phyloP scores from a whole-genome alignment of 148 eudicot genomes.

The Rhododendron mucronatum region DNA sequence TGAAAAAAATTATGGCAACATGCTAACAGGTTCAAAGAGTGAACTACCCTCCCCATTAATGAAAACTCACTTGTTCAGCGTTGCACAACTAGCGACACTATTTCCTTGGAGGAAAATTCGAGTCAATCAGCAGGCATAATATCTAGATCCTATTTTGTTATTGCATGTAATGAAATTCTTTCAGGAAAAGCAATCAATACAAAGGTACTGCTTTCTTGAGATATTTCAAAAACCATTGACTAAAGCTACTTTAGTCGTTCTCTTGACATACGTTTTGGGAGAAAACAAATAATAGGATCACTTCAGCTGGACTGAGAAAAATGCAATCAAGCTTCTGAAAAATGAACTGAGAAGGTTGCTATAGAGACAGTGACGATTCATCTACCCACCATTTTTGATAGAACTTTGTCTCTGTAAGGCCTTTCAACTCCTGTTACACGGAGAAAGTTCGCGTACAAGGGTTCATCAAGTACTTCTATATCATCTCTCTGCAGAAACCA shows the following conservation, averaged over 20 bases:
- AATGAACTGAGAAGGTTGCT: not conserved
- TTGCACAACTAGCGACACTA: not conserved
- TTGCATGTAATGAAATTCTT: not conserved
- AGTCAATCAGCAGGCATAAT: not conserved
- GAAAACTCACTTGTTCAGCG: not conserved
- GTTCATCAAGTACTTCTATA: slow-evolving; percentile 91
- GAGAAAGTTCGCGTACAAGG: slow-evolving; percentile 73
- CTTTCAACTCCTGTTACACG: slow-evolving; percentile 60
- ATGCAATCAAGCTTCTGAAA: not conserved
- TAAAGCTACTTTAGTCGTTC: not conserved
- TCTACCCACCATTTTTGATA: slow-evolving; percentile 61
- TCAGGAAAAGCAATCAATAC: not conserved
- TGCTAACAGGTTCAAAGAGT: not conserved
- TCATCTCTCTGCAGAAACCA: slow-evolving; percentile 68
- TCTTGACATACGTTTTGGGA: not conserved
- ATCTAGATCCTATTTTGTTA: not conserved
- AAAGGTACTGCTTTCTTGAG: not conserved
- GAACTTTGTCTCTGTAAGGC: slow-evolving; percentile 67
- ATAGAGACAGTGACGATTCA: not conserved
- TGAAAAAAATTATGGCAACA: not conserved
- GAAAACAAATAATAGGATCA: slow-evolving; percentile 3
- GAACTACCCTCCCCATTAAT: not conserved
- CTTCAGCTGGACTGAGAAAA: not conserved
- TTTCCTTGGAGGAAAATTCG: not conserved
- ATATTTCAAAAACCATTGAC: not conserved